Base-by-base conservation (phyloP, 2,329 filamentous ascomycete genomes). In the Chaetomiaceae sp. region DNA sequence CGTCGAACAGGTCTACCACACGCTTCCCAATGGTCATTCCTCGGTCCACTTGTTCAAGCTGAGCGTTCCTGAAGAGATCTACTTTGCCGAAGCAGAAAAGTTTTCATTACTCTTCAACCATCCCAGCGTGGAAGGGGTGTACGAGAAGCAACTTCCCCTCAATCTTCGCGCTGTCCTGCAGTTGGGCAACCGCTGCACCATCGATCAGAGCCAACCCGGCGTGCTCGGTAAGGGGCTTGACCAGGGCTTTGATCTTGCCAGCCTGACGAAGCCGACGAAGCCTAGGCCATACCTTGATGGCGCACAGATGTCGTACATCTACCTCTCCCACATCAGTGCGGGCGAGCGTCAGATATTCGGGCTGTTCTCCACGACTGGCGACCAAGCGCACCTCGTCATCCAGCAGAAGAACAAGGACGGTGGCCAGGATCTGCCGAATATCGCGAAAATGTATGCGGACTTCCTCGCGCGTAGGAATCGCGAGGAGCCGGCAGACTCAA, bases 21-120 rank as follows among this genome's bases (percentile, higher is more conserved):
- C 89, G 3, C 75, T 99, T 7, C 94, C 94, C 0, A 99, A 99
- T 63, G 94, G 94, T 0, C 94, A 97, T 69, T 85, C 89, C 3
- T 97, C 92, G 0, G 87, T 89, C 4, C 90, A 99, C 73, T 77
- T 99, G 4, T 97, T 97, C 79, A 95, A 91, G 72, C 78, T 99
- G 33, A 91, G 87, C 0, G 89, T 99, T 70, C 79, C 89, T 0
- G 94, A 99, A 68, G 86, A 94, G 51, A 79, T 88, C 0, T 99
- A 95, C 70, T 83, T 96, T 56, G 82, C 85, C 40, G 89, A 97
- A 67, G 78, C 86, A 0, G 86, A 90, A 57, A 95, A 90, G 66
- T 86, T 97, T 56, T 83, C 86, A 2, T 72, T 86, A 25, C 75
- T 97, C 1, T 92, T 96, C 73, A 90, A 92, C 58, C 91, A 99